Evolutionary conservation across 257 asterid genomes (phyloP), one percentile per base, ranked within the genome.

Genomic region (Solanum dulcamara): DNA sequence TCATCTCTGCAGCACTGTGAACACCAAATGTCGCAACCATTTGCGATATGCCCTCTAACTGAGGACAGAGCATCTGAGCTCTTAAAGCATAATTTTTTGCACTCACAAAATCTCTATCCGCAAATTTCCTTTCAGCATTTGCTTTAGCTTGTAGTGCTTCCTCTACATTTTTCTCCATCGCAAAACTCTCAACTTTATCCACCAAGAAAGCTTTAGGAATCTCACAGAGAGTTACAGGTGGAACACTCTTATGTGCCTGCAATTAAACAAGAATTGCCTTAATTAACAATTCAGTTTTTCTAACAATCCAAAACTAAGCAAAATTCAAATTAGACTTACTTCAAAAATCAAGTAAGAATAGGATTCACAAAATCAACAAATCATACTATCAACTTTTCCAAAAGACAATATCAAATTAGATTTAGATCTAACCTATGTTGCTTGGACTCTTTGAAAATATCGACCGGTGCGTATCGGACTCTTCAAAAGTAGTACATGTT

Each of bases 101-200:
- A 80, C 92, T 93, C 80, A 82, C 88, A 72, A 92, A 94, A 87
- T 94, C 98, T 71, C 88, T 92, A 35, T 84, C 87, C 33, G 44
- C 87, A 95, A 94, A 91, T 88, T 91, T 93, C 79, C 87, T 90
- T 85, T 92, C 96, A 15, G 98, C 98, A 60, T 92, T 79, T 83
- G 83, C 89, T 89, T 89, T 94, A 44, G 94, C 94, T 88, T 94
- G 88, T 38, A 89, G 38, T 10, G 98, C 98, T 86, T 94, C 98
- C 53, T 93, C 97, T 88, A 88, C 92, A 88, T 94, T 92, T 85
- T 93, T 90, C 64, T 93, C 98, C 98, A 94, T 94, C 59, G 48
- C 81, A 68, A 57, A 79, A 85, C 44, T 84, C 79, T 28, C 20
- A 75, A 60, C 35, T 84, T 48, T n/a, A 84, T 30, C 35, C 86